Evolutionary conservation across 371 early-diverging fungal genomes (phyloP).

Genomic region (Circinella umbellata): DNA sequence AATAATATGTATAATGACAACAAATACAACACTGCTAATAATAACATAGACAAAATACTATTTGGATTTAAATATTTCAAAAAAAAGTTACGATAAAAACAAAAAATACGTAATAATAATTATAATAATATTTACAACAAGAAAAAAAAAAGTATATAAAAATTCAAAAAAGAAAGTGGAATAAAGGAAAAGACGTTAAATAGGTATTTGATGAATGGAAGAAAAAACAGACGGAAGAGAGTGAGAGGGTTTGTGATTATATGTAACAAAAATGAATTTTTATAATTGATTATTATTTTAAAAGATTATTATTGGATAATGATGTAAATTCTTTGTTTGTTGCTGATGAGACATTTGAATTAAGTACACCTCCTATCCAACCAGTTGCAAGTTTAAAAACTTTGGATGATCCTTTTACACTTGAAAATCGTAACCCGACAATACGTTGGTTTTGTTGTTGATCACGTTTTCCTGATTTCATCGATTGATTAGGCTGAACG

Average conservation of each 20-base stretch:
- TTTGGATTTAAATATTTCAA: too few species aligned
- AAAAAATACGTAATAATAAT: too few species aligned
- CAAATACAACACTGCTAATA: too few species aligned
- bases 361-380: conserved; percentile 48
- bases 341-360: conserved; percentile 4
- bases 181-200: too few species aligned
- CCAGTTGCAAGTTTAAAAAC: conserved; percentile 53
- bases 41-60: too few species aligned
- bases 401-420: conserved; percentile 45
- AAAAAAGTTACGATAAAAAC: too few species aligned
- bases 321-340: background rate
- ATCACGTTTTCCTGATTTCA: conserved; percentile 3
- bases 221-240: background rate
- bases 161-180: too few species aligned
- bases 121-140: too few species aligned
- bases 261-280: background rate
- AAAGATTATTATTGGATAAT: conserved; percentile 4
- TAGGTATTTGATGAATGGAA: background rate
- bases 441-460: conserved; percentile 21
- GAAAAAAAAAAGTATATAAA: too few species aligned
- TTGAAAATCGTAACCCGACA: conserved; percentile 38
- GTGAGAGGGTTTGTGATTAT: background rate
- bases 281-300: background rate
- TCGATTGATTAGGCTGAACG: conserved; percentile 18
- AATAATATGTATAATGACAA: too few species aligned